Conservation (phyloP, 2,329 filamentous ascomycete species). For the Trichoderma sp. region DNA sequence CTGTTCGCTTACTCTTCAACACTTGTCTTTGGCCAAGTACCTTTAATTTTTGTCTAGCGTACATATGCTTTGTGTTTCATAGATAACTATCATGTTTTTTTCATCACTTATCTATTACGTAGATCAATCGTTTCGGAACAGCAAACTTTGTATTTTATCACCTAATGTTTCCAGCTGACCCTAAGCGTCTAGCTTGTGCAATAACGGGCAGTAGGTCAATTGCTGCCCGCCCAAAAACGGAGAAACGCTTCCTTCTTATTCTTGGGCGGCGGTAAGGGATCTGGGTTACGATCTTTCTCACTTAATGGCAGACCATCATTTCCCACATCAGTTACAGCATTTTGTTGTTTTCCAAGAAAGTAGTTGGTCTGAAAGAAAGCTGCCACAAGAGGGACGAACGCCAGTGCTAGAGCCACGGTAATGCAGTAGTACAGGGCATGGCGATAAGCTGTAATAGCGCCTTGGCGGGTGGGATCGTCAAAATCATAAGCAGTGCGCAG, state of each 20-base stretch:
- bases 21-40: background rate
- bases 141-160: background rate
- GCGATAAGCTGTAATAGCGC: conserved; percentile 34
- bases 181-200: background rate
- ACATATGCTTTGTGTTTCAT: background rate
- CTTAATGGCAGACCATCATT: conserved; percentile 27
- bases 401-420: conserved; percentile 32
- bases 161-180: background rate
- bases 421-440: conserved; percentile 37
- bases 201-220: background rate
- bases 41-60: background rate
- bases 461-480: conserved; percentile 35
- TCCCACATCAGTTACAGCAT: conserved; percentile 31
- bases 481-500: conserved; percentile 34
- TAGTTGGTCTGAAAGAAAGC: conserved; percentile 41
- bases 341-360: conserved; percentile 34
- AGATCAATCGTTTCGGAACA: background rate
- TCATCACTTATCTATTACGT: background rate
- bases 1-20: too few species aligned
- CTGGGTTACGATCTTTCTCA: conserved; percentile 25
- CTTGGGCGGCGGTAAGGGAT: conserved; percentile 23
- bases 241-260: conserved; percentile 29
- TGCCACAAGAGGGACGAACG: conserved; percentile 35
- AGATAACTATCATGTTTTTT: background rate
- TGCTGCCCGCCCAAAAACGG: conserved; percentile 29